These are phyloP conservation scores for Thielaviopsis populi DNA, from an alignment of 2,329 filamentous ascomycete genomes.

Conservation along the genomic window DNA sequence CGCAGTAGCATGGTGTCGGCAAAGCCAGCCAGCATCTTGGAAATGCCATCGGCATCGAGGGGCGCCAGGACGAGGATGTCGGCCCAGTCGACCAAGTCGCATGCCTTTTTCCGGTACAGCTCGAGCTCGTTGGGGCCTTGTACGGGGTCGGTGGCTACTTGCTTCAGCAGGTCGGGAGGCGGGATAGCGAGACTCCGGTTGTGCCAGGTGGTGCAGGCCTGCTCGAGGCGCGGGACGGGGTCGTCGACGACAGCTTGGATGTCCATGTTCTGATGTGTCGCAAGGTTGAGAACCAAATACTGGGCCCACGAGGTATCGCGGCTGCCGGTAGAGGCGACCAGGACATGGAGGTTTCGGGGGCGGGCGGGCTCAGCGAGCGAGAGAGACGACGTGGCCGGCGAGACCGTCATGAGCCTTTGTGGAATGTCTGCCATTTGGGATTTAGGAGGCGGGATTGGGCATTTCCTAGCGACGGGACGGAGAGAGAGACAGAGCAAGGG, in stretches of 20 bases:
- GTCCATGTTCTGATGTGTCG: slow-evolving; percentile 47
- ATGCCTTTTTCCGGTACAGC: slow-evolving; percentile 27
- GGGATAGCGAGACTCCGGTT: slow-evolving; percentile 35
- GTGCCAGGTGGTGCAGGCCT: slow-evolving; percentile 45
- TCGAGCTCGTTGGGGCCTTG: slow-evolving; percentile 17
- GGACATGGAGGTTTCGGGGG: slow-evolving; percentile 34
- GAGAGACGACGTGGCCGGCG: slow-evolving; percentile 24
- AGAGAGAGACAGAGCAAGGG: background rate
- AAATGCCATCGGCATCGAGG: slow-evolving; percentile 69
- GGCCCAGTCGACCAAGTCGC: slow-evolving; percentile 70
- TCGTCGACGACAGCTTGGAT: slow-evolving; percentile 50
- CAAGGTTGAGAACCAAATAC: slow-evolving; percentile 49
- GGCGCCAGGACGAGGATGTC: slow-evolving; percentile 74
- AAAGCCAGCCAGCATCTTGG: slow-evolving; percentile 75
- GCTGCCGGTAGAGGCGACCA: slow-evolving; percentile 50
- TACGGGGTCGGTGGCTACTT: background rate
- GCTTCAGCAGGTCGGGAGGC: slow-evolving; percentile 23
- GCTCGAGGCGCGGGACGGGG: slow-evolving; percentile 45
- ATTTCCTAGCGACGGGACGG: background rate
- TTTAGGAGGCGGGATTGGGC: slow-evolving; percentile 6
- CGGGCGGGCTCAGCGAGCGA: slow-evolving; percentile 26
- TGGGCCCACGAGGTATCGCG: slow-evolving; percentile 51
- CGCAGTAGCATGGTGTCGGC: slow-evolving; percentile 69
- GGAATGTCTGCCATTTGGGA: slow-evolving; percentile 15
- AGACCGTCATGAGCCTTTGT: slow-evolving; percentile 14